A percentile compares a stretch with the other conserved stretches of the same genome.
Conservation (phyloP, 371 early-diverging fungal species). For the Dichotomocladium elegans region DNA sequence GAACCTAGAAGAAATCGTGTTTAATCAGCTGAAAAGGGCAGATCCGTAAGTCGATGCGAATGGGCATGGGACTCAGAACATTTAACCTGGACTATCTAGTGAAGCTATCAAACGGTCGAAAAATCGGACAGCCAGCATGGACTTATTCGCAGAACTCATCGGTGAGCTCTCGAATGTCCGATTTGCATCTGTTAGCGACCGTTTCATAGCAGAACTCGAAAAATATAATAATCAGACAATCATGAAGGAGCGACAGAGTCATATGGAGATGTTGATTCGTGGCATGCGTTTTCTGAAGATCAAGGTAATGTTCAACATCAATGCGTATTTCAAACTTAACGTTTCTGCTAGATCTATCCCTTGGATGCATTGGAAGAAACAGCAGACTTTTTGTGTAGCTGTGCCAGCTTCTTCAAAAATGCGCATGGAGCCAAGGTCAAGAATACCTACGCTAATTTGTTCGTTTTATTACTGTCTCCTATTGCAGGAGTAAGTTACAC, state of each 20-base stretch:
- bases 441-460: conserved; percentile 86
- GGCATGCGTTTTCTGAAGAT: conserved; percentile 89
- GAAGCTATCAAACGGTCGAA: conserved; percentile 72
- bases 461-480: conserved; percentile 88
- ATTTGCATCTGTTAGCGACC: conserved; percentile 91
- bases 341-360: conserved; percentile 81
- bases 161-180: conserved; percentile 84
- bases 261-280: conserved; percentile 82
- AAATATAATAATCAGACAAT: conserved; percentile 56
- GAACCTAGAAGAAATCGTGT: conserved; percentile 89
- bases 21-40: conserved; percentile 81
- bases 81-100: no score
- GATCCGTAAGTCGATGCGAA: conserved; percentile 70
- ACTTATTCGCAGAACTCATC: conserved; percentile 84
- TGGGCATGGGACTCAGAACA: neutral
- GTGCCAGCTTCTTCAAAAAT: conserved; percentile 83
- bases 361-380: conserved; percentile 90
- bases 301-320: conserved; percentile 52
- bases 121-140: conserved; percentile 85
- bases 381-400: conserved; percentile 85
- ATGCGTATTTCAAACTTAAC: neutral
- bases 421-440: conserved; percentile 81
- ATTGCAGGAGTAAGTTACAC: conserved; percentile 72
- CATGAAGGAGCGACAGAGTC: conserved; percentile 68
- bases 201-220: conserved; percentile 87